Base-by-base conservation (phyloP, 2,329 filamentous ascomycete species). In the Diaporthe batatas region DNA sequence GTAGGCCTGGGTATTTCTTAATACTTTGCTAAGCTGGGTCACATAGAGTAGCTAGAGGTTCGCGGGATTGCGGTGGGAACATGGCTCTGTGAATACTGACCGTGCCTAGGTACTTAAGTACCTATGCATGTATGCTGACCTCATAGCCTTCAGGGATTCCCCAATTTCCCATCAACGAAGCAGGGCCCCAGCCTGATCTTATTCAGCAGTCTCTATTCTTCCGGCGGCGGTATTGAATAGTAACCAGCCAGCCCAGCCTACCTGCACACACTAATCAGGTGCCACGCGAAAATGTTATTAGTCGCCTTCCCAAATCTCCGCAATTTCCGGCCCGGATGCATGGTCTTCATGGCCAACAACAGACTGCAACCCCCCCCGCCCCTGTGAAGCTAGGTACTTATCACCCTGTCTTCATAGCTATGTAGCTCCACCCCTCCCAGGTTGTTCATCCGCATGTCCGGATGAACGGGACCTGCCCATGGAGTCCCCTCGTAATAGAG, bases 161-260 rank as follows among this genome's bases (percentile, higher is more conserved):
- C 62, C 62, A 65, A 65, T 29, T 42, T 44, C 42, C 59, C 44
- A 23, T 10, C 44, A 29, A 49, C 21, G 21, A 65, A 36, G 44
- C 44, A 49, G 23, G 7, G n/a, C 12, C 44, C 42, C 59, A 25
- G 16, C 59, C 44, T 34, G 11, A 7, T 6, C 21, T 51, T 7
- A 6, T 49, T 10, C 42, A 65, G 59, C 25, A 65, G 42, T 36
- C 29, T 65, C 25, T 65, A 51, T 65, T 65, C 59, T 49, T 65
- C 59, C 59, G 59, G 44, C 59, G 59, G 59, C 42, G 49, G 42
- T 36, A 29, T 29, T 29, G 29, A 16, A 16, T 2, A 16, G 29
- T 14, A 14, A n/a, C 36, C 29, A 34, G 42, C 36, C 29, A 34
- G 42, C 10, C 59, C 36, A 49, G 29, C 59, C 59, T 47, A 4